These are phyloP conservation scores for Candida golubevii DNA, from an alignment of 805 yeast genomes.

Conservation along the genomic window DNA sequence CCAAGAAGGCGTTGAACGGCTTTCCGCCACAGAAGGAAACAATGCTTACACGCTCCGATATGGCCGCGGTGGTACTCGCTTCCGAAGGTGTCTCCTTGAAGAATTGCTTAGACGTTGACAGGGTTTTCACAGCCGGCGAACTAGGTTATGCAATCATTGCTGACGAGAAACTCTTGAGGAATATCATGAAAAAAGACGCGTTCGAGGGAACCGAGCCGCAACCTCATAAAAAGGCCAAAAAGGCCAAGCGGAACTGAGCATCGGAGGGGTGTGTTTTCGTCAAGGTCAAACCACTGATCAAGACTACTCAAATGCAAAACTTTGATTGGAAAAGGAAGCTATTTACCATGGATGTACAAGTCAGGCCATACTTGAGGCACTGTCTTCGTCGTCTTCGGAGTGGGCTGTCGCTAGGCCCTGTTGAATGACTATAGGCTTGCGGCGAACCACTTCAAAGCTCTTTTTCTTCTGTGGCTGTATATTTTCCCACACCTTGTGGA, in stretches of 20 bases:
- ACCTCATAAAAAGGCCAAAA: constrained; percentile 19
- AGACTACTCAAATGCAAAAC: too few species aligned
- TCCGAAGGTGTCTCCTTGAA: constrained; percentile 53
- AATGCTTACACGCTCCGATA: constrained; percentile 22
- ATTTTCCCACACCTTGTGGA: constrained; percentile 1
- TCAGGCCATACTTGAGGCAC: too few species aligned
- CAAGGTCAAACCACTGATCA: too few species aligned
- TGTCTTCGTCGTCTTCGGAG: too few species aligned
- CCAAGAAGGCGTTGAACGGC: constrained; percentile 25
- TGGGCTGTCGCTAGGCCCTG: not conserved
- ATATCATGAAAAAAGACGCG: constrained; percentile 48
- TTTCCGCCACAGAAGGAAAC: not conserved
- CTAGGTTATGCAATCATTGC: constrained; percentile 42
- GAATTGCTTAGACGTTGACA: constrained; percentile 30
- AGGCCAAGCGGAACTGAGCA: not conserved
- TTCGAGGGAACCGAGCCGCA: constrained; percentile 14
- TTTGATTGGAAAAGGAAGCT: too few species aligned
- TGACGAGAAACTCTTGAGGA: constrained; percentile 56
- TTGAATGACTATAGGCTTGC: constrained; percentile 30
- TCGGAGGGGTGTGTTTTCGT: too few species aligned
- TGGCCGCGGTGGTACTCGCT: constrained; percentile 54
- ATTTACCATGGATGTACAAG: too few species aligned
- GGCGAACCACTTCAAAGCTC: constrained; percentile 35
- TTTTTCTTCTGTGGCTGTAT: constrained; percentile 4
- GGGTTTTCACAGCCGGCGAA: constrained; percentile 22